Evolutionary conservation across 2,329 filamentous ascomycete genomes (phyloP), one percentile per base, ranked within the genome.

Genomic region (Diaporthe citrichinensis): DNA sequence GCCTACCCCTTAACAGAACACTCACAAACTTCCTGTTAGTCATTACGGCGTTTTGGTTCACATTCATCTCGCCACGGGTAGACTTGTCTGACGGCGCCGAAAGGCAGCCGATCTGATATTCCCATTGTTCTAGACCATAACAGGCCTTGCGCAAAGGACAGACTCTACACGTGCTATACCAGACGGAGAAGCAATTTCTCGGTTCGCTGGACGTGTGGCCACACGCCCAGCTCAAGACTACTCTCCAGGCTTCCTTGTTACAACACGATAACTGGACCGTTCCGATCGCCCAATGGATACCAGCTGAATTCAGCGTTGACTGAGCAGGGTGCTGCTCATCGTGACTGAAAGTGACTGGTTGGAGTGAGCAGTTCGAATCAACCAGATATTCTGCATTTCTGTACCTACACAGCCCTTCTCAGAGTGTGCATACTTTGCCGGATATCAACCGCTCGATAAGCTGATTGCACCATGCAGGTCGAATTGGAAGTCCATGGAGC

Each of bases 51-150:
- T n/a, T 28, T 2, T 25, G 1, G 14, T 25, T 39, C 23, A 34
- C 20, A 1, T 0, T 25, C 31, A 25, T 23, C 14, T 10, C 2
- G 31, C 1, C 25, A 17, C 2, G 15, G 3, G 1, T 10, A 17
- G 44, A 41, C 12, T 5, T n/a, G 4, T 14, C 5, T 39, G 23
- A 23, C 7, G 3, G 31, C 17, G 20, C 46, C 17, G 3, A 51
- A 67, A 25, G 31, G 46, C 62, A 68, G n/a, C n/a, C n/a, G n/a
- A n/a, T n/a, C n/a, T n/a, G n/a, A n/a, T n/a, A n/a, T n/a, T n/a
- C n/a, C n/a, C 1, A 67, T 51, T 67, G 31, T 10, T 25, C 2
- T n/a, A 12, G 28, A 25, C 25, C 31, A 9, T 6, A 2, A 36
- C 4, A 23, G 12, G 6, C 28, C 41, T 31, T 49, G 5, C 20